Evolutionary conservation across 495 filamentous ascomycete genomes (phyloP).

Genomic region (Aspergillus baeticus): DNA sequence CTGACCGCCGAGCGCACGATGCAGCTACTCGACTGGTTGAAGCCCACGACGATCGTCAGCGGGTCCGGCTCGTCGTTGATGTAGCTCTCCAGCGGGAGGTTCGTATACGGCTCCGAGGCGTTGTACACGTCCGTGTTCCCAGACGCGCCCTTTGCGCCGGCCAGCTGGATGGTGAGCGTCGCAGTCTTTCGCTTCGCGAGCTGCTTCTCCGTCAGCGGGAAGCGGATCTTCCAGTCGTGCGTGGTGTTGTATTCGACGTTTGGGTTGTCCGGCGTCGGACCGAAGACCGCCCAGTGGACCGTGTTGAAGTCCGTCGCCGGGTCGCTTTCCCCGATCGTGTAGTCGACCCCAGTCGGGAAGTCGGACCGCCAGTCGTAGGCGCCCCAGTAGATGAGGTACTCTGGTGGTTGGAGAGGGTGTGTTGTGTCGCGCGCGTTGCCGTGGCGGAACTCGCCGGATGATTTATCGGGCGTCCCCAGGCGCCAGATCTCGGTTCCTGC

Average conservation of each 20-base stretch:
- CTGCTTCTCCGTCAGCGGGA: conserved; percentile 35
- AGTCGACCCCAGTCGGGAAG: conserved; percentile 51
- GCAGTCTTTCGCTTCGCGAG: conserved; percentile 28
- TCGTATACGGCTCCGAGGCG: conserved; percentile 40
- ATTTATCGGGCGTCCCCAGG: conserved; percentile 55
- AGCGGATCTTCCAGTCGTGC: conserved; percentile 55
- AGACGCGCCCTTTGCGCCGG: conserved; percentile 54
- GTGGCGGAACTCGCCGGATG: conserved; percentile 53
- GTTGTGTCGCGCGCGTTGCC: conserved; percentile 42
- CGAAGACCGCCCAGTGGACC: conserved; percentile 56
- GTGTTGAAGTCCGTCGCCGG: conserved; percentile 48
- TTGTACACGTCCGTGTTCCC: conserved; percentile 57
- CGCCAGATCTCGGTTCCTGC: conserved; percentile 55
- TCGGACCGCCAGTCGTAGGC: conserved; percentile 53
- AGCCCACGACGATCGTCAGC: conserved; percentile 25
- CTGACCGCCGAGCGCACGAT: conserved; percentile 54
- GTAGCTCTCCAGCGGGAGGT: conserved; percentile 39
- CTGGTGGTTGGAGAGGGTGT: conserved; percentile 44
- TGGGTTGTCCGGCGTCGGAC: conserved; percentile 40
- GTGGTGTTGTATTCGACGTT: conserved; percentile 36
- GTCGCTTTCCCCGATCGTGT: conserved; percentile 48
- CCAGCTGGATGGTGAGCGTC: conserved; percentile 56
- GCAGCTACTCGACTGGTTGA: conserved; percentile 45
- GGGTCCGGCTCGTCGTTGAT: conserved; percentile 27
- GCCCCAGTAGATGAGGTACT: conserved; percentile 57